phyloP scores from a whole-genome alignment of 495 filamentous ascomycete species.

The Rhizodiscina lignyota region DNA sequence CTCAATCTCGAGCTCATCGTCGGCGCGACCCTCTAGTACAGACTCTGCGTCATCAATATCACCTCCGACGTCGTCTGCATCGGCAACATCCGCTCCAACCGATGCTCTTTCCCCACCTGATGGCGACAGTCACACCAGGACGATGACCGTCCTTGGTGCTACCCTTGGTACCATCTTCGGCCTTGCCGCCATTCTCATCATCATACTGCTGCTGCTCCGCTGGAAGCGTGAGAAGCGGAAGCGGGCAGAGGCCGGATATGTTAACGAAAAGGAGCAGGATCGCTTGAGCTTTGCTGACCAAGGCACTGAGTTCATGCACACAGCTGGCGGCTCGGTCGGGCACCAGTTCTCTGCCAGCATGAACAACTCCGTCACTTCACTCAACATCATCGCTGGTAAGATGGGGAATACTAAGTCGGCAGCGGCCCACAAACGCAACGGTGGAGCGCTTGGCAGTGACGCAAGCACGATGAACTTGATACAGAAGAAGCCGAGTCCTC shows the following conservation, averaged over 20 bases:
- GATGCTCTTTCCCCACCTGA: slow-evolving; percentile 6
- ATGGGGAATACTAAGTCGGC: slow-evolving; percentile 12
- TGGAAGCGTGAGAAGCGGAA: slow-evolving; percentile 37
- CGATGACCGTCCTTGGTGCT: slow-evolving; percentile 54
- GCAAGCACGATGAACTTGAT: slow-evolving; percentile 19
- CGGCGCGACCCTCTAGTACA: too few species aligned
- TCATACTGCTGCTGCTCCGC: slow-evolving; percentile 51
- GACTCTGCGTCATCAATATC: slow-evolving; percentile 21
- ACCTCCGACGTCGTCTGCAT: slow-evolving; percentile 23
- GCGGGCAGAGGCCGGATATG: slow-evolving; percentile 28
- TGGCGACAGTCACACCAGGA: slow-evolving; percentile 17
- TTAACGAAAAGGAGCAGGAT: slow-evolving; percentile 35
- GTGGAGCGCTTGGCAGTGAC: slow-evolving; percentile 15
- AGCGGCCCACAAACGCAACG: slow-evolving; percentile 21
- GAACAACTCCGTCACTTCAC: slow-evolving; percentile 16
- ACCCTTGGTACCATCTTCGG: slow-evolving; percentile 67
- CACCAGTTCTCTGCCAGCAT: slow-evolving; percentile 18
- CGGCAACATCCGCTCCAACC: slow-evolving; percentile 22
- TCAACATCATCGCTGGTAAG: slow-evolving; percentile 25
- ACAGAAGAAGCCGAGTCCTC: slow-evolving; percentile 14
- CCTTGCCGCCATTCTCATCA: slow-evolving; percentile 47
- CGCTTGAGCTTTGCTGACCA: slow-evolving; percentile 49
- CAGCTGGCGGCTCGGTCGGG: slow-evolving; percentile 28
- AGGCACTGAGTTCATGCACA: slow-evolving; percentile 39
- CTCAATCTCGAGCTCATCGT: too few species aligned